A percentile compares a stretch with the other conserved stretches of the same genome.
phyloP scores from a whole-genome alignment of 1,284 basidiomycete species.

The Pascua guehoae region DNA sequence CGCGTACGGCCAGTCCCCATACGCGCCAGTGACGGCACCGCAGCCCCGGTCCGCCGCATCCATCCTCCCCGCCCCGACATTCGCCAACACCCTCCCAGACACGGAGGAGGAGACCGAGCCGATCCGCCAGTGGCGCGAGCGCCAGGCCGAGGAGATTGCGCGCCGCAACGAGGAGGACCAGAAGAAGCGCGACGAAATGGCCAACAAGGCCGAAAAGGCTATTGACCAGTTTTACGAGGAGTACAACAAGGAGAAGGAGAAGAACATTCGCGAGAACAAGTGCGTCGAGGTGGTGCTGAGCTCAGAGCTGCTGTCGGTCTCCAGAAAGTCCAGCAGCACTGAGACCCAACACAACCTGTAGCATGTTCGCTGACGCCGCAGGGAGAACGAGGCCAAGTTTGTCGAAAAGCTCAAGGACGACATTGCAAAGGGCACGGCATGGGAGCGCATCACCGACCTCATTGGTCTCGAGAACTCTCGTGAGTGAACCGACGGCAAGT shows the following conservation, averaged over 20 bases:
- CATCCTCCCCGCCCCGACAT: constrained; percentile 58
- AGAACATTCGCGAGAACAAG: constrained; percentile 94
- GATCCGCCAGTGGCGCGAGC: constrained; percentile 83
- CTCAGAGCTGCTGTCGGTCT: not conserved
- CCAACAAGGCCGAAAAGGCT: constrained; percentile 80
- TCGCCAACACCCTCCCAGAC: constrained; percentile 41
- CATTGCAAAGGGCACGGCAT: constrained; percentile 87
- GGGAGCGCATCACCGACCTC: constrained; percentile 85
- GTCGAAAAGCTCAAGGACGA: constrained; percentile 67
- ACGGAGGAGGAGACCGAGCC: constrained; percentile 81
- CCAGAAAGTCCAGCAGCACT: not conserved
- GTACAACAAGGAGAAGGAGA: constrained; percentile 88
- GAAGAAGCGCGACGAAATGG: constrained; percentile 76
- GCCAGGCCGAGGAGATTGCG: constrained; percentile 80
- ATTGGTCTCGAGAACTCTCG: constrained; percentile 90
- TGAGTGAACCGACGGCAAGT: constrained; percentile 26
- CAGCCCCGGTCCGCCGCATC: constrained; percentile 59
- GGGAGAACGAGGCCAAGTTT: constrained; percentile 84
- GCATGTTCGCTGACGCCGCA: constrained; percentile 40
- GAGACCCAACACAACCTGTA: not conserved
- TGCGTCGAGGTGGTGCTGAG: constrained; percentile 50
- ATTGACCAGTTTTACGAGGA: constrained; percentile 97
- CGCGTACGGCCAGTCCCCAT: constrained; percentile 48
- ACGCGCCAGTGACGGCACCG: constrained; percentile 49
- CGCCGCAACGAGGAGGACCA: constrained; percentile 74